Evolutionary conservation across 1,284 basidiomycete genomes (phyloP).

Genomic region (Cutaneotrichosporon sp.): DNA sequence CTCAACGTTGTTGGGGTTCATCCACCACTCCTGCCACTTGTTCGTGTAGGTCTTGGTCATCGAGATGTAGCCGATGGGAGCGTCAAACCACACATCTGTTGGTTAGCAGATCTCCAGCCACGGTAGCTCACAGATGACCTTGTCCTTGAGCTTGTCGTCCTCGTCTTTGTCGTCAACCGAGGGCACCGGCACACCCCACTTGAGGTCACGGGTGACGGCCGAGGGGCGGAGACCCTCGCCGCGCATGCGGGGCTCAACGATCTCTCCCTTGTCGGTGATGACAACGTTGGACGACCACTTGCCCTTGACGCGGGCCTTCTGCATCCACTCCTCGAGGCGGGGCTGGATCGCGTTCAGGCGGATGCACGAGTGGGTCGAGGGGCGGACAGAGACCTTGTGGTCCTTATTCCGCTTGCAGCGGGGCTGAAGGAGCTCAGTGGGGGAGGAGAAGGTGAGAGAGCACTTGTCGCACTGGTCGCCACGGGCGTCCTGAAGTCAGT

Average conservation of each 20-base stretch:
- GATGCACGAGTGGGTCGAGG: constrained; percentile 93
- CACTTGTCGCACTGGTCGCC: constrained; percentile 99
- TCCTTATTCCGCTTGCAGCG: constrained; percentile 84
- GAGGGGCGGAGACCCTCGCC: constrained; percentile 78
- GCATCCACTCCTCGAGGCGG: constrained; percentile 85
- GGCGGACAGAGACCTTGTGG: constrained; percentile 72
- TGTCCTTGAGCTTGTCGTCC: constrained; percentile 81
- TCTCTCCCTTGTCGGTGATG: constrained; percentile 79
- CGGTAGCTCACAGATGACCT: constrained; percentile 82
- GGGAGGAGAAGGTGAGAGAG: constrained; percentile 82
- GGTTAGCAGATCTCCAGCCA: constrained; percentile 27
- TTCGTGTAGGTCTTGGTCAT: constrained; percentile 95
- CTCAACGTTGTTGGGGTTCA: constrained; percentile 85
- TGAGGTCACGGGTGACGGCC: constrained; percentile 89
- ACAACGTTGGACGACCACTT: constrained; percentile 93
- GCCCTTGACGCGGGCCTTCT: constrained; percentile 72
- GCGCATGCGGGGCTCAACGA: constrained; percentile 88
- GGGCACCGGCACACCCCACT: constrained; percentile 95
- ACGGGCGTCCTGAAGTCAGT: constrained; percentile 74
- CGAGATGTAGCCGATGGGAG: constrained; percentile 95
- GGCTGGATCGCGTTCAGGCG: constrained; percentile 83
- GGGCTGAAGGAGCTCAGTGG: constrained; percentile 92
- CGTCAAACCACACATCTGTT: constrained; percentile 93
- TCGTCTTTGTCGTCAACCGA: constrained; percentile 66
- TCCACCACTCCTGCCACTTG: constrained; percentile 98